Base-by-base conservation (phyloP, 371 early-diverging fungal genomes). In the Mucor circinelloides region DNA sequence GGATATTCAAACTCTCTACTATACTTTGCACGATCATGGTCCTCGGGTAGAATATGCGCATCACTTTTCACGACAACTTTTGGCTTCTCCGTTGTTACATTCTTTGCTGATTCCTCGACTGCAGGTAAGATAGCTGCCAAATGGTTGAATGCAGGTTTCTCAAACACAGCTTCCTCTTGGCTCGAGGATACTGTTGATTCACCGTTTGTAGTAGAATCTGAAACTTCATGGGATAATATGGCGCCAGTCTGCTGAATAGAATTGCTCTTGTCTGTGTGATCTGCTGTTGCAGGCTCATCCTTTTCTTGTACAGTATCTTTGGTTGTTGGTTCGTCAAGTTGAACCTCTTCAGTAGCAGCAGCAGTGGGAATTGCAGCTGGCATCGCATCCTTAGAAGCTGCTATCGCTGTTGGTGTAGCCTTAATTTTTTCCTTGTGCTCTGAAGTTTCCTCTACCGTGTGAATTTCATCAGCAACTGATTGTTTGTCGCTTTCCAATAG, bases 61-160 rank as follows among this genome's bases (percentile, higher is more conserved):
- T 56, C 50, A 50, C 57, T 13, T 1, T n/a, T 31, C 15, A n/a
- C 8, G 21, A 17, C 19, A 4, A 52, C 38, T n/a, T 38, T 50
- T 10, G 62, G 25, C n/a, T 63, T 60, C 46, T 30, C 55, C 0
- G 38, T 58, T 6, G 28, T 57, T 0, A 50, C 34, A 17, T 57
- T 30, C 9, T 46, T 60, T 1, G 63, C 54, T 5, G 70, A 63
- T 46, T 67, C 64, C 23, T 73, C 65, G 3, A 74, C 70, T 46
- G 67, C 74, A 30, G 74, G 74, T 19, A 74, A 55, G 38, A 74
- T 70, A 32, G 63, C 52, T n/a, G 67, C 71, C 38, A 70, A 70
- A 48, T 64, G 64, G 1, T 69, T 60, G 52, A 32, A 23, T 6
- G 59, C 38, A 52, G 59, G 23, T 1, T 50, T 28, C 34, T 44